Percentiles rank a stretch among this genome's conserved stretches.
Conservation (phyloP, 2,329 filamentous ascomycete species). For the Chaetoscypha palmicola region DNA sequence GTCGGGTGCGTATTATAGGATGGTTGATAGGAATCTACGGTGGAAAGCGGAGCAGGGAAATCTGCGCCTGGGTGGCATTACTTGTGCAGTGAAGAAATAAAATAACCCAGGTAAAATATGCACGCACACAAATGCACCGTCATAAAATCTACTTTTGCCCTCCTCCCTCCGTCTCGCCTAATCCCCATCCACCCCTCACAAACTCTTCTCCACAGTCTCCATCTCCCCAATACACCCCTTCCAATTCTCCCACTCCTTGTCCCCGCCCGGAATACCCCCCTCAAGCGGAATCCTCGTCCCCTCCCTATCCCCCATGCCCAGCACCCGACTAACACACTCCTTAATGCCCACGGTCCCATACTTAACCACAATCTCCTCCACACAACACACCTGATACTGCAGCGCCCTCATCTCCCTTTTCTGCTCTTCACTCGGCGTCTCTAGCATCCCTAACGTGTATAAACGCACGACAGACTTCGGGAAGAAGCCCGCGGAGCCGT, state of each 20-base stretch:
- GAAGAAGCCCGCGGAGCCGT: slow-evolving; percentile 59
- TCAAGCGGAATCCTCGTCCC: slow-evolving; percentile 52
- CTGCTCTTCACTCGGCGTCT: slow-evolving; percentile 35
- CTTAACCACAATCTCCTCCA: slow-evolving; percentile 54
- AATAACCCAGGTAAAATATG: too few relatives aligned
- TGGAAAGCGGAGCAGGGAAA: too few relatives aligned
- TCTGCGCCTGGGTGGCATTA: too few relatives aligned
- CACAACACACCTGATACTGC: slow-evolving; percentile 54
- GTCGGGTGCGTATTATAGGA: too few relatives aligned
- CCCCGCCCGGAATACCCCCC: slow-evolving; percentile 48
- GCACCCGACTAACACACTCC: slow-evolving; percentile 52
- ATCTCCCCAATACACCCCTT: slow-evolving; percentile 31
- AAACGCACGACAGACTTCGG: slow-evolving; percentile 54
- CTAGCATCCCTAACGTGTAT: slow-evolving; percentile 40
- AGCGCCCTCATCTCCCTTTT: slow-evolving; percentile 45
- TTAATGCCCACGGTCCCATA: slow-evolving; percentile 60
- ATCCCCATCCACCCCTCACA: slow-evolving; percentile 9
- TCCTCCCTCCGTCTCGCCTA: too few relatives aligned
- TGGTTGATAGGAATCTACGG: too few relatives aligned
- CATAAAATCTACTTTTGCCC: too few relatives aligned
- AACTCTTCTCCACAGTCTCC: slow-evolving; percentile 27
- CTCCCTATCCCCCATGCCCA: slow-evolving; percentile 51
- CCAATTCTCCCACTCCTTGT: slow-evolving; percentile 43
- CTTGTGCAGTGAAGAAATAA: too few relatives aligned
- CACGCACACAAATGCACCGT: too few relatives aligned